Base-by-base conservation (phyloP, 129 eudicot species). In the Ambrosia artemisiifolia region DNA sequence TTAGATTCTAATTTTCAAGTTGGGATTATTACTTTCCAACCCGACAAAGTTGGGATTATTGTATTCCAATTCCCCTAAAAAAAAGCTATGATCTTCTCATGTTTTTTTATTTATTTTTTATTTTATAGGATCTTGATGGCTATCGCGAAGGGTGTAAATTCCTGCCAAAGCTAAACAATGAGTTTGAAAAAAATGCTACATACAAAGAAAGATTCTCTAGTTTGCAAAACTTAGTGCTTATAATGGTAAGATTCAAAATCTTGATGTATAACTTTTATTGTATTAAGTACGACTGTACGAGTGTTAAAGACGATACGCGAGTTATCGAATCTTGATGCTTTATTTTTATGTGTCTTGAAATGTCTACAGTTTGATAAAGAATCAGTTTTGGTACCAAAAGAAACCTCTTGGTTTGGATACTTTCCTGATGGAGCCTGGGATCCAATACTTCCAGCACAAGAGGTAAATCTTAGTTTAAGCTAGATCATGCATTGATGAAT, bases 401-500 rank as follows among this genome's bases (percentile, higher is more conserved):
- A 91, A 78, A 91, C 92, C 19, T 87, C 97, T 34, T 87, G 86
- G 95, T 88, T 91, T 72, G 91, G 97, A 17, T 86, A 85, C 68
- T 88, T 64, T 36, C 86, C 91, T 56, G 95, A 91, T 75, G 95
- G 91, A 54, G 83, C 95, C 4, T 88, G 85, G 86, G 79, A 70
- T 24, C 77, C 85, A 1, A 14, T 85, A 61, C 83, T 91, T 81
- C 87, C 88, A 49, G 86, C 94, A 47, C 86, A 88, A 79, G 80
- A 91, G 88, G 97, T 91, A 83, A 59, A 7, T 10, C 34, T 42
- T 10, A 51, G 36, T 53, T n/a, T 60, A 12, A 12, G 35, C 50
- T 64, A 63, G 18, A 16, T 47, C 32, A 48, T 63, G 78, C 70
- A 73, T 47, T 19, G 18, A 33, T 73, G 78, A 32, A 3, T 62